Percentiles rank a stretch among this genome's conserved stretches.
phyloP scores from a whole-genome alignment of 2,329 filamentous ascomycete species.

The Ascomycota sp. region DNA sequence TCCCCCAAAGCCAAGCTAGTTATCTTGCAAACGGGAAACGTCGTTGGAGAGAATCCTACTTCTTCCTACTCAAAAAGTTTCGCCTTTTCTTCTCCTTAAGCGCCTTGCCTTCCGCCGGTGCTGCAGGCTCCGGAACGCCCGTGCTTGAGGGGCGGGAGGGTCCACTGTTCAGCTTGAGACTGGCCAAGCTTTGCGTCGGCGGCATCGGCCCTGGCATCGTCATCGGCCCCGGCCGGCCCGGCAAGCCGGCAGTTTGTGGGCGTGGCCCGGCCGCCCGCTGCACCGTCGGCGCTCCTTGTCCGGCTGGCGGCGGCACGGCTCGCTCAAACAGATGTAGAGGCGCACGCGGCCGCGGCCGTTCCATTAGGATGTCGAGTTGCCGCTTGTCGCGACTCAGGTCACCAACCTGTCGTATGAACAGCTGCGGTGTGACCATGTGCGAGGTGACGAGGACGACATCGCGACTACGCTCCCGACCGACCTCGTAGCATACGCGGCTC shows the following conservation, averaged over 20 bases:
- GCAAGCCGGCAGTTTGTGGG: no score
- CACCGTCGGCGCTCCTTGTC: no score
- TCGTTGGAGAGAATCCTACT: slow-evolving; percentile 19
- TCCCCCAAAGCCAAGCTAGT: no score
- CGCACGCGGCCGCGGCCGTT: slow-evolving; percentile 60
- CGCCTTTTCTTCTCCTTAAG: slow-evolving; percentile 43
- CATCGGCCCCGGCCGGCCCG: no score
- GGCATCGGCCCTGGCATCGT: not conserved
- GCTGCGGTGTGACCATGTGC: slow-evolving; percentile 74
- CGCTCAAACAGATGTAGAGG: slow-evolving; percentile 75
- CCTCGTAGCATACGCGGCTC: slow-evolving; percentile 71
- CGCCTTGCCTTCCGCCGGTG: slow-evolving; percentile 15
- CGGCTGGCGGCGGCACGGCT: slow-evolving; percentile 27
- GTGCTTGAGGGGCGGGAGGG: slow-evolving; percentile 1
- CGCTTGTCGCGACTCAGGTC: slow-evolving; percentile 61
- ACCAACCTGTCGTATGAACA: slow-evolving; percentile 66
- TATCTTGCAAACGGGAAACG: slow-evolving; percentile 2
- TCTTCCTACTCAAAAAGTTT: slow-evolving; percentile 38
- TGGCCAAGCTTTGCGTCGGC: slow-evolving; percentile 15
- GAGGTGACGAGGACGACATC: slow-evolving; percentile 80
- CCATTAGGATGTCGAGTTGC: slow-evolving; percentile 59
- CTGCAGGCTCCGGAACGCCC: slow-evolving; percentile 3
- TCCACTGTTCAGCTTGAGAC: slow-evolving; percentile 25
- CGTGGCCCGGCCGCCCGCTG: no score
- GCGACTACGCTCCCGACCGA: slow-evolving; percentile 48